Evolutionary conservation across 352 stramenopile species (phyloP).

Genomic region (Peronosclerospora sorghi): DNA sequence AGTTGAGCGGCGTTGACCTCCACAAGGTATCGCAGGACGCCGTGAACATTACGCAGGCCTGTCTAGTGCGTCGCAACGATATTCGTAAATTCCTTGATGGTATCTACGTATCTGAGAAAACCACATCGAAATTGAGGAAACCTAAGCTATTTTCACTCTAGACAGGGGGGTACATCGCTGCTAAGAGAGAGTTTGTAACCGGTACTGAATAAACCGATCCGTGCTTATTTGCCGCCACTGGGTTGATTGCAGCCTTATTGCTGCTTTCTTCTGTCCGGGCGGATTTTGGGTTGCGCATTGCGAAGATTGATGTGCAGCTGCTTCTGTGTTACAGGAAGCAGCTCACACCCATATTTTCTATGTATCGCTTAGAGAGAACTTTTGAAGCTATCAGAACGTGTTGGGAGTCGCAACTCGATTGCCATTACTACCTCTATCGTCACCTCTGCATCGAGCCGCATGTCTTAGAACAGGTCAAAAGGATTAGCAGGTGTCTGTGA

Average conservation of each 20-base stretch:
- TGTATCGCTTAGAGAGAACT: too few species aligned
- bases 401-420: constrained; percentile 22
- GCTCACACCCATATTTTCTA: constrained; percentile 3
- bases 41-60: constrained; percentile 80
- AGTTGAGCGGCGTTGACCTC: constrained; percentile 97
- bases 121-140: constrained; percentile 59
- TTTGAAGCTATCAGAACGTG: background rate
- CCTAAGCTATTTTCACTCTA: constrained; percentile 31
- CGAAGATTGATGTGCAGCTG: constrained; percentile 5
- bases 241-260: constrained; percentile 65
- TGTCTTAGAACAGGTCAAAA: constrained; percentile 80
- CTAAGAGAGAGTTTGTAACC: constrained; percentile 24
- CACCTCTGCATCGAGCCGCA: background rate
- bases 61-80: constrained; percentile 82
- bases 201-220: constrained; percentile 33
- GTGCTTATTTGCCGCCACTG: constrained; percentile 74
- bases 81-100: constrained; percentile 99
- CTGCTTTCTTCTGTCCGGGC: constrained; percentile 87
- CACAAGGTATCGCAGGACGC: constrained; percentile 90
- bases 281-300: constrained; percentile 67
- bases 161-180: constrained; percentile 13
- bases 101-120: constrained; percentile 99
- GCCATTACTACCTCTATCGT: constrained; percentile 2
- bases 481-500: constrained; percentile 44
- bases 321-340: constrained; percentile 2